phyloP scores from a whole-genome alignment of 1,284 basidiomycete species.

The Hymenochaete sp. region DNA sequence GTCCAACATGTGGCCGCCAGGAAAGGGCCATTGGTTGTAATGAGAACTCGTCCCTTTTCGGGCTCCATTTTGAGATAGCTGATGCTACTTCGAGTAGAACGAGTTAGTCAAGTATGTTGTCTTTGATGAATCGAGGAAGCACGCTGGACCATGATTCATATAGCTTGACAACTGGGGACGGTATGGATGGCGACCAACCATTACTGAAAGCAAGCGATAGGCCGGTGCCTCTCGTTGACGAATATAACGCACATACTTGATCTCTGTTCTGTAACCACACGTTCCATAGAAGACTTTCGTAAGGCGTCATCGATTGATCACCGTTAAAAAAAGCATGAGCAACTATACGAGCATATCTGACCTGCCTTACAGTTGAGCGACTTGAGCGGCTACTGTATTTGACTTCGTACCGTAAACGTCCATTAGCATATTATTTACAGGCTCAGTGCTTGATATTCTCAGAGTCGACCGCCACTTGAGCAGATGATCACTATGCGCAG shows the following conservation, averaged over 20 bases:
- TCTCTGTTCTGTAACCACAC: slow-evolving; percentile 88
- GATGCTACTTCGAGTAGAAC: slow-evolving; percentile 85
- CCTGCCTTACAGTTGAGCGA: no score
- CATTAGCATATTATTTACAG: slow-evolving; percentile 37
- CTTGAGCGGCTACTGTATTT: slow-evolving; percentile 23
- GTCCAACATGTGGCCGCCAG: slow-evolving; percentile 85
- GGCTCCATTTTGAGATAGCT: slow-evolving; percentile 79
- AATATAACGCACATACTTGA: no score
- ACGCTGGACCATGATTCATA: slow-evolving; percentile 85
- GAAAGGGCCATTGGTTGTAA: slow-evolving; percentile 87
- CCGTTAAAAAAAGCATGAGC: slow-evolving; percentile 24
- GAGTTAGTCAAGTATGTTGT: slow-evolving; percentile 94
- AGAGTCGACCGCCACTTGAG: slow-evolving; percentile 62
- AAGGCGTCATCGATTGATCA: slow-evolving; percentile 82
- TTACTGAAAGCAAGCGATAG: slow-evolving; percentile 39
- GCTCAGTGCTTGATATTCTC: slow-evolving; percentile 42
- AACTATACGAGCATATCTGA: no score
- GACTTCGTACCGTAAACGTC: slow-evolving; percentile 48
- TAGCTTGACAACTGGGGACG: slow-evolving; percentile 70
- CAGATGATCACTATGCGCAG: slow-evolving; percentile 54
- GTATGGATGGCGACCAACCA: slow-evolving; percentile 75
- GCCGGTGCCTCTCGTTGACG: no score
- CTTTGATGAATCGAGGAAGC: slow-evolving; percentile 83
- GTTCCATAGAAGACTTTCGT: slow-evolving; percentile 90
- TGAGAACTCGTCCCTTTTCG: slow-evolving; percentile 46